Evolutionary conservation across 2,329 filamentous ascomycete genomes (phyloP).

Genomic region (Calycina marina): DNA sequence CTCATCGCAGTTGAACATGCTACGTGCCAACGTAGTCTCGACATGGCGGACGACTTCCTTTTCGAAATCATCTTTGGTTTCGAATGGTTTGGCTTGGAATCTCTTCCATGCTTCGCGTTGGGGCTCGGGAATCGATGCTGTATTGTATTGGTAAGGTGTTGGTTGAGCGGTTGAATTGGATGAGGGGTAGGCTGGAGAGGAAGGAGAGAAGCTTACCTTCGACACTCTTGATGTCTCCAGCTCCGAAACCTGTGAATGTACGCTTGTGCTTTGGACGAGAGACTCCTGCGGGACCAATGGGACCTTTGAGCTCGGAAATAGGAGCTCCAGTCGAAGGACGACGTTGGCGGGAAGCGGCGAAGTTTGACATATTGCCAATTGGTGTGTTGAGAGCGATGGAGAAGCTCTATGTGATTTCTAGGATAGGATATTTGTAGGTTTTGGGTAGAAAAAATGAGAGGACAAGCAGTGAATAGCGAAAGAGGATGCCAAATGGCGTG

Average conservation of each 20-base stretch:
- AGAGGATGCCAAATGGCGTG: too few species aligned
- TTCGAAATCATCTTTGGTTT: conserved; percentile 70
- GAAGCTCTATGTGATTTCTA: too few species aligned
- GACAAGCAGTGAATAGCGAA: too few species aligned
- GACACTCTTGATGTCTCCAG: conserved; percentile 81
- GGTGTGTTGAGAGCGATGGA: too few species aligned
- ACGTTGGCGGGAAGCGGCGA: conserved; percentile 45
- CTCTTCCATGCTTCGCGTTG: conserved; percentile 69
- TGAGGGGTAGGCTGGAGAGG: neutral
- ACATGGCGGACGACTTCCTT: conserved; percentile 83
- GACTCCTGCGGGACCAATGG: conserved; percentile 66
- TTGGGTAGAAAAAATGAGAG: too few species aligned
- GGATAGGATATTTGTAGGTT: too few species aligned
- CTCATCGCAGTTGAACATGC: conserved; percentile 97
- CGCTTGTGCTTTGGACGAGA: conserved; percentile 89
- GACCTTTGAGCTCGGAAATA: conserved; percentile 73
- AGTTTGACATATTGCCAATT: conserved; percentile 17
- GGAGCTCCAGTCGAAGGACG: conserved; percentile 71
- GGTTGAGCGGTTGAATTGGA: conserved; percentile 2
- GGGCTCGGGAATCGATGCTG: conserved; percentile 71
- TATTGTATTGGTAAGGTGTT: conserved; percentile 1
- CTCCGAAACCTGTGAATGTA: conserved; percentile 87
- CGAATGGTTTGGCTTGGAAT: conserved; percentile 52
- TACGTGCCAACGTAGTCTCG: conserved; percentile 89
- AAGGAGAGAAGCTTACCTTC: conserved; percentile 45